Evolutionary conservation across 768 basidiomycete genomes (phyloP).

Genomic region (Trametes cinnabarina): DNA sequence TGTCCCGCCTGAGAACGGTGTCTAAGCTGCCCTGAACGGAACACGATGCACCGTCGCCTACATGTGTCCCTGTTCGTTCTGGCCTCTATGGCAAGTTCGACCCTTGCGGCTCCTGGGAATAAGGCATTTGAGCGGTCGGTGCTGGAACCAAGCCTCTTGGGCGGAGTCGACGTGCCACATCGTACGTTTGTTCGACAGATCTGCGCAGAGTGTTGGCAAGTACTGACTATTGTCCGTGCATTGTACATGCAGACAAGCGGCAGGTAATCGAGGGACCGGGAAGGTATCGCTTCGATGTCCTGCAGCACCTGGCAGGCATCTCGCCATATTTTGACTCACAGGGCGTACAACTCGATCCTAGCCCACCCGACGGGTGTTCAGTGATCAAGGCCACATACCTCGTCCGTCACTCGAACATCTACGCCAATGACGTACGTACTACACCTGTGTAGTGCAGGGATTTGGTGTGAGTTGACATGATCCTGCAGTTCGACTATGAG

Average conservation of each 20-base stretch:
- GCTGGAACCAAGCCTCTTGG: background rate
- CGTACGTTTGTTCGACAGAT: background rate
- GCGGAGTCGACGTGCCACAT: slow-evolving; percentile 6
- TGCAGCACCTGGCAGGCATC: slow-evolving; percentile 19
- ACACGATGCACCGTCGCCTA: background rate
- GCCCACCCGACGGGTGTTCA: slow-evolving; percentile 12
- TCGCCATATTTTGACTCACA: slow-evolving; percentile 22
- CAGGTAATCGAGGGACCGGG: slow-evolving; percentile 12
- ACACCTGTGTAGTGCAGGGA: background rate
- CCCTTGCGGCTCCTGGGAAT: background rate
- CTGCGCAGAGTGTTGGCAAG: background rate
- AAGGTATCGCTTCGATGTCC: slow-evolving; percentile 13
- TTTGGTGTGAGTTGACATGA: too few species aligned
- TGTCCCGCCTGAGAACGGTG: background rate
- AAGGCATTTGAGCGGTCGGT: background rate
- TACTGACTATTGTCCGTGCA: too few species aligned
- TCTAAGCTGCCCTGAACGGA: background rate
- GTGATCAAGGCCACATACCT: slow-evolving; percentile 21
- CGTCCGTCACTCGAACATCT: slow-evolving; percentile 22
- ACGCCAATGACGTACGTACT: slow-evolving; percentile 18
- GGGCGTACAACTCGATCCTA: slow-evolving; percentile 17
- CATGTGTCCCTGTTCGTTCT: background rate
- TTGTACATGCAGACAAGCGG: slow-evolving; percentile 5
- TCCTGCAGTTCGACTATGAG: slow-evolving; percentile 18
- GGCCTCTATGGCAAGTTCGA: background rate